These are phyloP conservation scores for Pythium dissimile DNA, from an alignment of 352 stramenopile species.

Conservation along the genomic window DNA sequence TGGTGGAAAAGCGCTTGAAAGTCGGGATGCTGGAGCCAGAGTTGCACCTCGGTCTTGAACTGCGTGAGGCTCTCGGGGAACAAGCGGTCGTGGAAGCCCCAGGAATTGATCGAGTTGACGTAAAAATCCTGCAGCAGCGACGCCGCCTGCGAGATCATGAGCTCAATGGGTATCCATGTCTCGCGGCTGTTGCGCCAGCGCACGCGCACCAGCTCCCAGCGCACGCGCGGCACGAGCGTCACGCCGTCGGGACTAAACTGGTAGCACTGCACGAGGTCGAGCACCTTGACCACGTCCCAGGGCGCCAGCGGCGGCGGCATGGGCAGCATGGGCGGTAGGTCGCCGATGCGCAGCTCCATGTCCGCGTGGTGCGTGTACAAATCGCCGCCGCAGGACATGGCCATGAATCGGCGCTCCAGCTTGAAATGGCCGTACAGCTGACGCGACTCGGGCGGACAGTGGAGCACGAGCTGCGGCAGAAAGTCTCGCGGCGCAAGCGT, in stretches of 20 bases:
- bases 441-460: constrained; percentile 36
- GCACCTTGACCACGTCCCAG: constrained; percentile 58
- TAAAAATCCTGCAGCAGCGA: constrained; percentile 72
- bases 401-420: constrained; percentile 63
- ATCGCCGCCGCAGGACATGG: constrained; percentile 67
- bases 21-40: constrained; percentile 68
- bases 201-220: constrained; percentile 68
- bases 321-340: constrained; percentile 50
- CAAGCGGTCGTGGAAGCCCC: constrained; percentile 49
- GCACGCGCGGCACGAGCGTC: constrained; percentile 26
- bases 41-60: constrained; percentile 62
- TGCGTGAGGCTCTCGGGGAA: constrained; percentile 29
- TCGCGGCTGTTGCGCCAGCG: constrained; percentile 64
- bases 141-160: constrained; percentile 33
- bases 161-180: constrained; percentile 64
- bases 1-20: constrained; percentile 60
- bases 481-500: constrained; percentile 45
- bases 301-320: constrained; percentile 43
- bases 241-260: constrained; percentile 4
- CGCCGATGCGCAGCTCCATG: constrained; percentile 28
- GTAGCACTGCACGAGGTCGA: constrained; percentile 69
- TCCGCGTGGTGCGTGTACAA: constrained; percentile 50
- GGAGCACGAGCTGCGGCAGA: constrained; percentile 45
- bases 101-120: constrained; percentile 76
- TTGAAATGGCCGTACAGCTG: constrained; percentile 57